Conservation (phyloP, 192 early-diverging fungal species). For the Mortierella alpina region DNA sequence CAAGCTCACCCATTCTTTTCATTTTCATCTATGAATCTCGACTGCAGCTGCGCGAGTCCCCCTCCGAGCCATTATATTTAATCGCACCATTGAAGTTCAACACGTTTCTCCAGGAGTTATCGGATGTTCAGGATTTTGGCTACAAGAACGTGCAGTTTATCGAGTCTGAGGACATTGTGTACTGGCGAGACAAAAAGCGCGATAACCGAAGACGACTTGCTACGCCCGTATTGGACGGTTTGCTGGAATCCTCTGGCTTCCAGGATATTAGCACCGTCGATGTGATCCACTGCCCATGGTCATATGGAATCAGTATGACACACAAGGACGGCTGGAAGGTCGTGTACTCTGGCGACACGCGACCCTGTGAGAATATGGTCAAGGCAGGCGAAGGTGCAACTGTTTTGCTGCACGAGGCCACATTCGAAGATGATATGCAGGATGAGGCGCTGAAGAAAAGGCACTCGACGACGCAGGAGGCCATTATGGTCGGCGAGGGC, state of each 20-base stretch:
- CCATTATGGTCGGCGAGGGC: slow-evolving; percentile 81
- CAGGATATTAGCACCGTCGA: slow-evolving; percentile 69
- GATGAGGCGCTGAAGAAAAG: slow-evolving; percentile 81
- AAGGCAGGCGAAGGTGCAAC: slow-evolving; percentile 75
- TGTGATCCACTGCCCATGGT: slow-evolving; percentile 86
- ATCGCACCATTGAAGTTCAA: slow-evolving; percentile 69
- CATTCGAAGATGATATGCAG: slow-evolving; percentile 78
- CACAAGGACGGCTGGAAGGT: slow-evolving; percentile 81
- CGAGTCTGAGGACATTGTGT: slow-evolving; percentile 62
- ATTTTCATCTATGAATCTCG: not conserved
- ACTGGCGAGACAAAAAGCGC: slow-evolving; percentile 22
- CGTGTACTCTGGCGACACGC: slow-evolving; percentile 94
- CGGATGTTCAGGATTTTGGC: slow-evolving; percentile 75
- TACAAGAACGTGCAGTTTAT: slow-evolving; percentile 62
- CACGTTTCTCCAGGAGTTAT: slow-evolving; percentile 74
- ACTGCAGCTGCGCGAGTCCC: slow-evolving; percentile 8
- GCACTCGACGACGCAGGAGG: slow-evolving; percentile 91
- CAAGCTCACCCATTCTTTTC: slow-evolving; percentile 3
- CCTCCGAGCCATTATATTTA: slow-evolving; percentile 52
- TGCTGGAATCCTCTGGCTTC: slow-evolving; percentile 63
- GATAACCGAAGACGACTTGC: slow-evolving; percentile 4
- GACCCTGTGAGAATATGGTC: slow-evolving; percentile 83
- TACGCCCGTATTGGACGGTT: slow-evolving; percentile 1
- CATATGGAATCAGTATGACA: slow-evolving; percentile 81
- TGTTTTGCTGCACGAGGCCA: slow-evolving; percentile 93